phyloP scores from a whole-genome alignment of 2,329 filamentous ascomycete genomes.

The Fusarium robinianum region DNA sequence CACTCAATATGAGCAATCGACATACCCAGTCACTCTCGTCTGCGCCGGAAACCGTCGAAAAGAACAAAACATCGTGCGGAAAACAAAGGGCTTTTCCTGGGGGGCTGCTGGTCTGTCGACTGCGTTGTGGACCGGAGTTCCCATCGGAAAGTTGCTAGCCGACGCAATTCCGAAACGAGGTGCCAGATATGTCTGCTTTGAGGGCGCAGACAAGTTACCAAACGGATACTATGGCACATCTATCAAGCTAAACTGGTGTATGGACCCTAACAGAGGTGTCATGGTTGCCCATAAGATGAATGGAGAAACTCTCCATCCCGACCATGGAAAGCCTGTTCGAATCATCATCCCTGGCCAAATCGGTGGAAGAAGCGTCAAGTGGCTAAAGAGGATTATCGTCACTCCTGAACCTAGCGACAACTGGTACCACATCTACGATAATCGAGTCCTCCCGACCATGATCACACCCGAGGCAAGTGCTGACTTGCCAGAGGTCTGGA shows the following conservation, averaged over 20 bases:
- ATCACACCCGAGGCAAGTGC: conserved; percentile 80
- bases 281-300: conserved; percentile 93
- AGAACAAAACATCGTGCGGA: conserved; percentile 88
- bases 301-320: conserved; percentile 75
- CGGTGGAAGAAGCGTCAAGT: conserved; percentile 90
- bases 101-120: conserved; percentile 86
- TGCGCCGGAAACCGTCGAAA: conserved; percentile 92
- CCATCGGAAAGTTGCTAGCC: conserved; percentile 72
- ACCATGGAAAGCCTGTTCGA: conserved; percentile 84
- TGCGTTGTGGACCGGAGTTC: conserved; percentile 82
- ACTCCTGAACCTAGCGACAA: conserved; percentile 82
- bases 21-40: conserved; percentile 84
- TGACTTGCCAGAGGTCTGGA: conserved; percentile 77
- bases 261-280: conserved; percentile 81
- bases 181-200: conserved; percentile 86
- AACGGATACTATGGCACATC: conserved; percentile 91
- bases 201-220: conserved; percentile 84
- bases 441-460: conserved; percentile 85
- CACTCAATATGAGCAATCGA: conserved; percentile 76
- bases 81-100: conserved; percentile 95
- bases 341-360: conserved; percentile 90
- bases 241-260: conserved; percentile 84
- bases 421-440: conserved; percentile 96
- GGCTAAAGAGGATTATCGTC: conserved; percentile 80
- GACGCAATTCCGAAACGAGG: conserved; percentile 69